These are phyloP conservation scores for Geotrichum cucujoidarum DNA, from an alignment of 1,139 yeast species.

Conservation along the genomic window DNA sequence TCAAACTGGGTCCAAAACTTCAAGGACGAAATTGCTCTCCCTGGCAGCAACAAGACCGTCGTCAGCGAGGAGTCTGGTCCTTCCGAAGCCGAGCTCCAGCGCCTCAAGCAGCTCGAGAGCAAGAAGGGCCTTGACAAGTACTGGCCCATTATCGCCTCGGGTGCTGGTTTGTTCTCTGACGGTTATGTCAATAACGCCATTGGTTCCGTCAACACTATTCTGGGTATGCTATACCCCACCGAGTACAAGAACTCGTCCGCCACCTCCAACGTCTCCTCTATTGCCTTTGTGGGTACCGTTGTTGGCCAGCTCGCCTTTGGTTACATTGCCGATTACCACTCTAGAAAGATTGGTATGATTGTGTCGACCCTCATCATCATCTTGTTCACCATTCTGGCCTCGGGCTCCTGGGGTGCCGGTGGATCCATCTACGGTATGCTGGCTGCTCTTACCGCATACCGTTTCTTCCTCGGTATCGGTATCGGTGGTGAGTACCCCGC, in stretches of 20 bases:
- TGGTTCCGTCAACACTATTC: conserved; percentile 67
- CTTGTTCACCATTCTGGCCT: conserved; percentile 66
- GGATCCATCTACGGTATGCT: conserved; percentile 64
- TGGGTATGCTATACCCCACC: conserved; percentile 57
- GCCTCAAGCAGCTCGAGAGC: conserved; percentile 9
- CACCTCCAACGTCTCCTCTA: conserved; percentile 73
- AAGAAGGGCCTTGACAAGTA: conserved; percentile 31
- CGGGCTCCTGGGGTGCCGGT: conserved; percentile 83
- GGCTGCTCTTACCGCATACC: conserved; percentile 74
- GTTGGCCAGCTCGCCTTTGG: conserved; percentile 84
- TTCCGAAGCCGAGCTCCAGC: conserved; percentile 15
- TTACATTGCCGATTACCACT: conserved; percentile 66
- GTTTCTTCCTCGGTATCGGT: conserved; percentile 84
- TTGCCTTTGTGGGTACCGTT: conserved; percentile 87
- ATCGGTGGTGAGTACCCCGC: conserved; percentile 84
- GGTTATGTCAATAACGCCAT: conserved; percentile 86
- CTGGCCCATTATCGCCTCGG: conserved; percentile 82
- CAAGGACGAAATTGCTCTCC: conserved; percentile 19
- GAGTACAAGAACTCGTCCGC: conserved; percentile 61
- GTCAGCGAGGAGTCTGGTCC: conserved; percentile 6
- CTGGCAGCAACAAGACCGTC: conserved; percentile 18
- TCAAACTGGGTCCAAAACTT: conserved; percentile 17
- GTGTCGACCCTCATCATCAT: conserved; percentile 67
- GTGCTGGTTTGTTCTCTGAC: conserved; percentile 87
- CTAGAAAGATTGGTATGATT: conserved; percentile 79